Base-by-base conservation (phyloP, 768 basidiomycete species). In the Suillus weaverae region DNA sequence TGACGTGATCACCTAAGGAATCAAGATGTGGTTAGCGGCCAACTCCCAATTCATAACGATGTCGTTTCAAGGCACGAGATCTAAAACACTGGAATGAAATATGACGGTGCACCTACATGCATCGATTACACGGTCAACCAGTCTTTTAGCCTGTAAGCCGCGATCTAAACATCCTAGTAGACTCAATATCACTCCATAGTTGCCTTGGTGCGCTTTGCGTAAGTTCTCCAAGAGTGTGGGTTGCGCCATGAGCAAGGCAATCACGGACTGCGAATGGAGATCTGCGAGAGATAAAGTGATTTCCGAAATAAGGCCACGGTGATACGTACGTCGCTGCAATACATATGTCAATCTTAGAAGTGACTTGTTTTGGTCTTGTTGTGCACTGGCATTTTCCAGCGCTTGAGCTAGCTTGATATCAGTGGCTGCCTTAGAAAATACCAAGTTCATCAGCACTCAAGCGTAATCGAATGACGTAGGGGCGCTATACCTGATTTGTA, bases 41-140 rank as follows among this genome's bases (percentile, higher is more conserved):
- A 11, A 14, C 32, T 48, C 36, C 26, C 43, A 30, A 62, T 55
- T 13, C 11, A 26, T 59, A n/a, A 32, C 41, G 14, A 16, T 22
- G 33, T 26, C 6, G 54, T 35, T 6, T 22, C 48, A 22, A 36
- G 32, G 11, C 36, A 61, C 13, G 33, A 60, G 5, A 50, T 9
- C 13, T 11, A 46, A 51, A 3, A n/a, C 7, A 35, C 7, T 35
- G 22, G 8, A 30, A 41, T 60, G 8, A 8, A 64, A 30, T 32
- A 20, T 32, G 64, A 53, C 33, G 41, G 64, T 53, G 46, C 22
- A 77, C 85, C 38, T 65, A 84, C 81, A 80, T 57, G 88, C 83
- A 73, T 99, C 96, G 62, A 99, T 90, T 64, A 97, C 86, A 14
- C 87, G 84, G 77, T 99, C 97, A 0, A 96, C 96, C 2, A 99